These are phyloP conservation scores for Tardiomyces blankii DNA, from an alignment of 1,139 yeast species.

Conservation along the genomic window DNA sequence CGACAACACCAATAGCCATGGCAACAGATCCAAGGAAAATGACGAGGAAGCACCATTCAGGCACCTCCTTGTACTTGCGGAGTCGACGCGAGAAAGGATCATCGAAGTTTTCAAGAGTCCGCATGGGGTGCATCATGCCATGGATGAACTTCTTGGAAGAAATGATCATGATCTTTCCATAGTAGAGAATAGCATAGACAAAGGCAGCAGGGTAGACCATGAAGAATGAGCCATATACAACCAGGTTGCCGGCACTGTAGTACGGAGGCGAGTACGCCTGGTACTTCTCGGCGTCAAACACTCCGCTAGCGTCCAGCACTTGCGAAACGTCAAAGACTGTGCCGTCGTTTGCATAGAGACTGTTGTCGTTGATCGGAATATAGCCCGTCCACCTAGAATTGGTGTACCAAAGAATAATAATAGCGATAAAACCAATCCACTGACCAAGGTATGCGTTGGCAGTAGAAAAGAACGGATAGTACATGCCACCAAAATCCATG, in stretches of 20 bases:
- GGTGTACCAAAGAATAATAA: conserved; percentile 27
- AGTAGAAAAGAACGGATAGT: conserved; percentile 37
- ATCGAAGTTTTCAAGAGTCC: conserved; percentile 10
- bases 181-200: conserved; percentile 33
- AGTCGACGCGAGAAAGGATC: conserved; percentile 45
- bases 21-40: conserved; percentile 34
- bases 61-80: conserved; percentile 44
- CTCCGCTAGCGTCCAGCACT: conserved; percentile 24
- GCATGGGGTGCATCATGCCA: conserved; percentile 8
- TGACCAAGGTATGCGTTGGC: conserved; percentile 29
- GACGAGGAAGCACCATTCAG: conserved; percentile 51
- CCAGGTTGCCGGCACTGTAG: conserved; percentile 40
- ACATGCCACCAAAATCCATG: conserved; percentile 28
- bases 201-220: conserved; percentile 37
- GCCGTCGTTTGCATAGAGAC: conserved; percentile 33
- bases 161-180: not conserved
- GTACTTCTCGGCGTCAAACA: conserved; percentile 13
- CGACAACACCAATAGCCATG: conserved; percentile 37
- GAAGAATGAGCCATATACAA: conserved; percentile 41
- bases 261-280: conserved; percentile 39
- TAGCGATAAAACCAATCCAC: conserved; percentile 29
- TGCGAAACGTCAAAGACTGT: conserved; percentile 27
- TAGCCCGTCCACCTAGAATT: conserved; percentile 37
- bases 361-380: conserved; percentile 36
- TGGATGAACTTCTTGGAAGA: not conserved